Base-by-base conservation (phyloP, 495 filamentous ascomycete genomes). In the Trichocladium uniseriatum region DNA sequence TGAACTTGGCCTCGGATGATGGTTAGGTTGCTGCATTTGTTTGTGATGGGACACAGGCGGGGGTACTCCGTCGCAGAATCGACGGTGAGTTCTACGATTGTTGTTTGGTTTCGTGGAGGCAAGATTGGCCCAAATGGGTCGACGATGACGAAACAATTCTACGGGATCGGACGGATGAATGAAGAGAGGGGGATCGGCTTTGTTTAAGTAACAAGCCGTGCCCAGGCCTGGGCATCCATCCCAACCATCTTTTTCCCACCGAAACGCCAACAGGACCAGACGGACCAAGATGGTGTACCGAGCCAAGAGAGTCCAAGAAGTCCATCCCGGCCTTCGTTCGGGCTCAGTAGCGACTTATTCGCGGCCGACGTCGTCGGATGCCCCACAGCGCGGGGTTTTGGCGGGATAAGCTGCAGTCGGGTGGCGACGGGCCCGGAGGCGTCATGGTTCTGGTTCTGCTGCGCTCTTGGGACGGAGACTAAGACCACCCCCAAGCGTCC, bases 301-400 rank as follows among this genome's bases (percentile, higher is more conserved):
- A 49, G 57, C 61, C 58, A 64, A 64, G 61, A 51, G 35, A 41
- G 10, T 22, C 61, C 57, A 64, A 62, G 56, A 64, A 45, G 44
- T 54, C 31, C 49, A 60, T 62, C 52, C 61, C 43, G 51, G 53
- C 34, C 6, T 16, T 13, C 29, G 14, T 32, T 38, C 29, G 28
- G 29, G 32, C n/a, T 27, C 4, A 4, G 24, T 27, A 40, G 46
- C 18, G 36, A 27, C 24, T 27, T 37, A 6, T 7, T 40, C 41
- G 45, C 38, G 54, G 45, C 3, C 41, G 32, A 46, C 28, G 43
- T 36, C 36, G 31, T 38, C 9, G 36, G 35, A 18, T 37, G 49
- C 51, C 55, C 48, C 43, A 40, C 48, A 43, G 49, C 29, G 49
- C 29, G 38, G 29, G 43, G 34, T 11, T 13, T 14, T 21, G 28